phyloP scores from a whole-genome alignment of 2,329 filamentous ascomycete species.

The Microcyclosporella mali region DNA sequence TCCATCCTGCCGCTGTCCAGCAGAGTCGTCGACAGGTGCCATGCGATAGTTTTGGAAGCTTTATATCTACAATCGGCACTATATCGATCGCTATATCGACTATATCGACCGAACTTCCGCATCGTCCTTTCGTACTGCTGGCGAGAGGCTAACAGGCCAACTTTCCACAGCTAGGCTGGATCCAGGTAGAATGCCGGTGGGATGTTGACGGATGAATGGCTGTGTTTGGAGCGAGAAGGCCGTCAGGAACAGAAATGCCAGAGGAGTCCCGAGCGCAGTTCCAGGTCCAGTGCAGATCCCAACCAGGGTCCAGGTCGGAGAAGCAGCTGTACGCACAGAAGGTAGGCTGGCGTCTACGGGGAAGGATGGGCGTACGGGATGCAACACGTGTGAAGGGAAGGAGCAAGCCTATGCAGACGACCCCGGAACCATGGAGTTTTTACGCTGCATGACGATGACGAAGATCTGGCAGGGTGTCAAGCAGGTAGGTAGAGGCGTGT shows the following conservation, averaged over 20 bases:
- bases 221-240: neutral
- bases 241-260: neutral
- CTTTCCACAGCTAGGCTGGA: neutral
- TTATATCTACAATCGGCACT: neutral
- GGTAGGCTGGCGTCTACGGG: neutral
- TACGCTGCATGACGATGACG: neutral
- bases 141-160: neutral
- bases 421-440: neutral
- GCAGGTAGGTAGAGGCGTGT: neutral
- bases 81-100: neutral
- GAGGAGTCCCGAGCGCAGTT: neutral
- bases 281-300: neutral
- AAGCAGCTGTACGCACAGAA: too few relatives aligned
- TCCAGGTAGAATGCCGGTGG: neutral
- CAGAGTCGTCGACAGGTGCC: neutral
- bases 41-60: neutral
- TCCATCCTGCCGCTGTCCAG: neutral
- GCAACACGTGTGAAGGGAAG: neutral
- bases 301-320: neutral
- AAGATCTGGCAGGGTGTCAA: neutral
- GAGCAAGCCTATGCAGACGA: conserved; percentile 1
- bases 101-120: neutral
- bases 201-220: neutral
- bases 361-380: neutral
- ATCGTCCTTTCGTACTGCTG: neutral